Conservation (phyloP, 495 filamentous ascomycete species). For the Podospora anserina region DNA sequence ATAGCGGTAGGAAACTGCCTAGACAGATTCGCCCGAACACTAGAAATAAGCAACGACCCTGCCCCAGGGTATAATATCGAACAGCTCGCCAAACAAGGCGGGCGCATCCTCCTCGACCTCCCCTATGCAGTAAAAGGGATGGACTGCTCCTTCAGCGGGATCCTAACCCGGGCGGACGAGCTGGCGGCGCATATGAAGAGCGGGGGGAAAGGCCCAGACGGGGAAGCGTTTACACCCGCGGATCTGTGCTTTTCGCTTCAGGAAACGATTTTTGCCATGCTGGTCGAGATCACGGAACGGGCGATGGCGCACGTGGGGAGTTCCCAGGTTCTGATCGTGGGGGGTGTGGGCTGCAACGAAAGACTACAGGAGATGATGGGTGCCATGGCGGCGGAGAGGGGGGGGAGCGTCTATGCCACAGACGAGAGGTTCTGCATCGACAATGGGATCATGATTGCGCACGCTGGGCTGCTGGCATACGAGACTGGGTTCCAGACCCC, state of each 20-base stretch:
- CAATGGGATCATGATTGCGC: constrained; percentile 99
- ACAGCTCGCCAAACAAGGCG: constrained; percentile 78
- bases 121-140: constrained; percentile 98
- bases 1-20: constrained; percentile 98
- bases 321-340: constrained; percentile 87
- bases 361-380: constrained; percentile 98
- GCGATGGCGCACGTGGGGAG: constrained; percentile 97
- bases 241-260: constrained; percentile 94
- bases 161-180: constrained; percentile 75
- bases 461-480: constrained; percentile 85
- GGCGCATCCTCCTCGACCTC: constrained; percentile 69
- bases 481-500: constrained; percentile 71
- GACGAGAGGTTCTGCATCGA: constrained; percentile 98
- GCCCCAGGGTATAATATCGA: constrained; percentile 98
- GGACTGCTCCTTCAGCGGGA: constrained; percentile 94
- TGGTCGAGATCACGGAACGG: constrained; percentile 97
- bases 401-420: constrained; percentile 88
- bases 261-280: constrained; percentile 92
- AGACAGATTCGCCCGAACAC: constrained; percentile 87
- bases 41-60: constrained; percentile 90
- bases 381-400: constrained; percentile 84
- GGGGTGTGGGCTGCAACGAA: constrained; percentile 98
- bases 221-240: constrained; percentile 62
- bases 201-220: constrained; percentile 42
- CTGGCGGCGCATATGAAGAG: constrained; percentile 63